These are phyloP conservation scores for Mycena sp. DNA, from an alignment of 1,284 basidiomycete species.

Conservation along the genomic window DNA sequence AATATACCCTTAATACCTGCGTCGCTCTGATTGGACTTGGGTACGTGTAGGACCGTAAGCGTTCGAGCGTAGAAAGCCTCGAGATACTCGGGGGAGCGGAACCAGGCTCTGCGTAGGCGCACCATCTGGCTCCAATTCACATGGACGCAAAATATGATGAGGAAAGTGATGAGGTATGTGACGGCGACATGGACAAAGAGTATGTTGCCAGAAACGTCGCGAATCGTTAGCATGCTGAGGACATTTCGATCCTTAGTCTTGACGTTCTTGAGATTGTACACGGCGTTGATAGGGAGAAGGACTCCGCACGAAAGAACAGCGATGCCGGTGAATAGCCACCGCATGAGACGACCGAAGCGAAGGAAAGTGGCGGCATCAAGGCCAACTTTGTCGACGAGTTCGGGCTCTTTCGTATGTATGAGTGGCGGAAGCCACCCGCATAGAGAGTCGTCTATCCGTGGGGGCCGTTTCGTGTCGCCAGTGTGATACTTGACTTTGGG, in stretches of 20 bases:
- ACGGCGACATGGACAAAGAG: slow-evolving; percentile 75
- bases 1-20: slow-evolving; percentile 75
- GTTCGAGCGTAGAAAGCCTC: slow-evolving; percentile 74
- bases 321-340: slow-evolving; percentile 79
- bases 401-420: slow-evolving; percentile 84
- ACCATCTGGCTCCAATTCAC: slow-evolving; percentile 73
- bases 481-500: slow-evolving; percentile 85
- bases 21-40: slow-evolving; percentile 72
- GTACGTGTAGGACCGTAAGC: slow-evolving; percentile 70
- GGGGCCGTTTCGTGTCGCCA: slow-evolving; percentile 78
- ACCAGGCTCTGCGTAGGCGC: slow-evolving; percentile 65
- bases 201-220: slow-evolving; percentile 63
- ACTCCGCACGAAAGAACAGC: slow-evolving; percentile 76
- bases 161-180: slow-evolving; percentile 66
- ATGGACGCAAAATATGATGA: slow-evolving; percentile 70
- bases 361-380: slow-evolving; percentile 95
- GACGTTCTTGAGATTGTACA: slow-evolving; percentile 60
- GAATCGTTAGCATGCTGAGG: slow-evolving; percentile 75
- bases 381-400: slow-evolving; percentile 90
- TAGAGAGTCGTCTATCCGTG: slow-evolving; percentile 82
- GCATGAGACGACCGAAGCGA: slow-evolving; percentile 89
- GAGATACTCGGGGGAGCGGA: slow-evolving; percentile 72
- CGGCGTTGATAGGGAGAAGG: slow-evolving; percentile 83
- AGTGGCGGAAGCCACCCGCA: slow-evolving; percentile 93
- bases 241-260: slow-evolving; percentile 41